phyloP scores from a whole-genome alignment of 2,329 filamentous ascomycete genomes.

The Alternaria sp. region DNA sequence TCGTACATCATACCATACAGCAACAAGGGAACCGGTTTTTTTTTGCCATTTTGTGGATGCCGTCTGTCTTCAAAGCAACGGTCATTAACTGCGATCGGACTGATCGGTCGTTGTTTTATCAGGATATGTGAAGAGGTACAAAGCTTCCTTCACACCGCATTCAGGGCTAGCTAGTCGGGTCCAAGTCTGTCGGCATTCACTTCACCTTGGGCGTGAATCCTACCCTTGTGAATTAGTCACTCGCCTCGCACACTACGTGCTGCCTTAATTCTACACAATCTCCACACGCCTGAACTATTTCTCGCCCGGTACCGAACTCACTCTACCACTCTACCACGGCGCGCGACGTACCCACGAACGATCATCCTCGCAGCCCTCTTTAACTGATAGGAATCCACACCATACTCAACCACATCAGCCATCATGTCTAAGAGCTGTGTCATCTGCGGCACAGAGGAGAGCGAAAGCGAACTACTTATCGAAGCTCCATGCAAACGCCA shows the following conservation, averaged over 20 bases:
- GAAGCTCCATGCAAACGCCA: constrained; percentile 31
- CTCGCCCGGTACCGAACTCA: neutral
- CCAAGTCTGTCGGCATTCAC: neutral
- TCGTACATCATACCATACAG: neutral
- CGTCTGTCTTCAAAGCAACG: neutral
- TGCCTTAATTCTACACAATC: neutral
- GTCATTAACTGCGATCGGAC: neutral
- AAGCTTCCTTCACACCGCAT: neutral
- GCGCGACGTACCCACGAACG: neutral
- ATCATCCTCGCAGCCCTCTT: neutral
- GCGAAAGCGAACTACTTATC: constrained; percentile 20
- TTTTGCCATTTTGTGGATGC: neutral
- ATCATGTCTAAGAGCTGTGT: constrained; percentile 24
- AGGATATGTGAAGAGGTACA: neutral
- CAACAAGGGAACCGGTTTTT: neutral
- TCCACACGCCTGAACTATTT: neutral
- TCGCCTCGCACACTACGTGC: neutral
- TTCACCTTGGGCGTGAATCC: neutral
- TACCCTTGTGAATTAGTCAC: neutral
- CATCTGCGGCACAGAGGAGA: constrained; percentile 32
- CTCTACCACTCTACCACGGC: neutral
- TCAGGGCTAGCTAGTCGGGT: neutral
- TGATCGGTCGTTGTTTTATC: neutral
- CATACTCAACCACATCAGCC: neutral
- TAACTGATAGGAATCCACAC: neutral